Evolutionary conservation across 805 yeast species (phyloP), one percentile per base, ranked within the genome.

Genomic region (Kuraishia hungarica): DNA sequence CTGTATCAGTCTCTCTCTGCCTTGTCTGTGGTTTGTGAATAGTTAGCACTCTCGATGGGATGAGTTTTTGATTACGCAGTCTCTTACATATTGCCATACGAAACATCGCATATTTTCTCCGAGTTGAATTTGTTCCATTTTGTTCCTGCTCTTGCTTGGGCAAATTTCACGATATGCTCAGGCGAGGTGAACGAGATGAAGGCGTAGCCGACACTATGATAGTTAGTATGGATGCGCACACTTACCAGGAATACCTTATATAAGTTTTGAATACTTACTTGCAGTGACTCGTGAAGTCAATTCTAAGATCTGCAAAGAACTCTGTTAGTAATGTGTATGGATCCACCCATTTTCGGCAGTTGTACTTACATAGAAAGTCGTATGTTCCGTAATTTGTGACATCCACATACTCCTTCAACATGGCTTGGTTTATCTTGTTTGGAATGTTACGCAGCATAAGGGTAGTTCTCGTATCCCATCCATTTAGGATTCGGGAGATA

Each of bases 371-470:
- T 49, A 78, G 57, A 60, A 72, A 72, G 48, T 72, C 72, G 56
- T 70, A 72, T 10, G 67, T 60, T 39, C 67, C 62, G 58, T 65
- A 61, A 62, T 75, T 77, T 2, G 82, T 77, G 24, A 60, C 67
- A 59, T 80, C 82, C 35, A 80, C 63, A 60, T 75, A 74, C 29
- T 69, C 70, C 58, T 79, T 76, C 48, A 80, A 69, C 59, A 73
- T 72, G 39, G 70, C 66, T 58, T 77, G 80, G 51, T 67, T 74
- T 29, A 78, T 71, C 60, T 77, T 78, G 62, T 80, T 80, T 29
- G 84, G 84, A 50, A 80, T 79, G 57, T 80, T 80, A 54, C 81
- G 71, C 39, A 80, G 70, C 84, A 80, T 78, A 47, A 80, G 61
- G 0, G 84, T 79, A 10, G 73, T 74, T 46, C 84, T 67, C 43